Conservation (phyloP, 495 filamentous ascomycete genomes). For the Neurospora tetraspora region DNA sequence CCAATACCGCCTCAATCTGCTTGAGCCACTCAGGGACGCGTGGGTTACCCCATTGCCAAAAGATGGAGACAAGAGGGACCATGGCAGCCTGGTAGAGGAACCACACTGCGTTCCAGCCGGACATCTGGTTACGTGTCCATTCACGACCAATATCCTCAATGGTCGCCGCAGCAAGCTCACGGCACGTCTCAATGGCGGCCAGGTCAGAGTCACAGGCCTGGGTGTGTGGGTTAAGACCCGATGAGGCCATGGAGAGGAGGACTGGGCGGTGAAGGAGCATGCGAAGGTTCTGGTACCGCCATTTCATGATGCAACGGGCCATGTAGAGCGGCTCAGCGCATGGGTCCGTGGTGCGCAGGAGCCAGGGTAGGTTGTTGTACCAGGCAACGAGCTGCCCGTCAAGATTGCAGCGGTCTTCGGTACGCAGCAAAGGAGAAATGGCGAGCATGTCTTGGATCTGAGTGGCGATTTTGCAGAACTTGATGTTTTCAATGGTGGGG, state of each 20-base stretch:
- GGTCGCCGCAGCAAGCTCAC: conserved; percentile 55
- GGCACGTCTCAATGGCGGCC: conserved; percentile 56
- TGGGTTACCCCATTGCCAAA: conserved; percentile 50
- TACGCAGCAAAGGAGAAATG: conserved; percentile 52
- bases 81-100: conserved; percentile 71
- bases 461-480: conserved; percentile 71
- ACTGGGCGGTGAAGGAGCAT: conserved; percentile 72
- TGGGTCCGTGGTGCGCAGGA: conserved; percentile 57
- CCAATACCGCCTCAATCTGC: conserved; percentile 61
- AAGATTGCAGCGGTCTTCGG: conserved; percentile 53
- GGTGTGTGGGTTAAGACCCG: conserved; percentile 44
- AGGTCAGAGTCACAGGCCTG: conserved; percentile 57
- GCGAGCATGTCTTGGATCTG: conserved; percentile 69
- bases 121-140: conserved; percentile 63
- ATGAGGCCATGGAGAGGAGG: conserved; percentile 60
- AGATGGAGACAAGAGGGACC: conserved; percentile 65
- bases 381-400: conserved; percentile 61
- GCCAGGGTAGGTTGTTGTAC: conserved; percentile 62
- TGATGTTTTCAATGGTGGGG: conserved; percentile 65
- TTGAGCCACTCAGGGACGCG: conserved; percentile 46
- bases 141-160: conserved; percentile 62
- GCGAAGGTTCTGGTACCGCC: conserved; percentile 69
- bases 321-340: conserved; percentile 62
- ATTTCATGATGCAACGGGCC: conserved; percentile 68
- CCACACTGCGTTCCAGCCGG: conserved; percentile 77